phyloP scores from a whole-genome alignment of 2,329 filamentous ascomycete genomes.

The Sporothrix pallida region DNA sequence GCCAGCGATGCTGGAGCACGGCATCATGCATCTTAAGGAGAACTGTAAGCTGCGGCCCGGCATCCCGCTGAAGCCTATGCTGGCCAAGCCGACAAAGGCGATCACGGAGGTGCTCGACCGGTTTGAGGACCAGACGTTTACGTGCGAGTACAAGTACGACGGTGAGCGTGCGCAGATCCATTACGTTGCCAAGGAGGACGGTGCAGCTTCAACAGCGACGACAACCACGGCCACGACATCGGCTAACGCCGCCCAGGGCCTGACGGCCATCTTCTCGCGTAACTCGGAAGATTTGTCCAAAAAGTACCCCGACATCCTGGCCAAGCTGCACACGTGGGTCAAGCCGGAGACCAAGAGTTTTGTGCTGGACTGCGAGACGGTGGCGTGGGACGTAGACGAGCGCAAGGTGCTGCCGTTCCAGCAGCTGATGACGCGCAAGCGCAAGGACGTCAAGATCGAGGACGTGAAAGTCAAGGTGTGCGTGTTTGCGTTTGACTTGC shows the following conservation, averaged over 20 bases:
- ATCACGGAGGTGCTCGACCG: conserved; percentile 97
- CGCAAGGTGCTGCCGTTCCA: conserved; percentile 98
- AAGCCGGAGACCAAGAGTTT: conserved; percentile 91
- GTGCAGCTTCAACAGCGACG: background rate
- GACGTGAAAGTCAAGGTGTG: conserved; percentile 97
- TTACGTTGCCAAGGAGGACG: conserved; percentile 71
- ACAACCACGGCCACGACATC: background rate
- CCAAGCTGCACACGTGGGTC: conserved; percentile 86
- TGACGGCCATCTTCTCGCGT: conserved; percentile 93
- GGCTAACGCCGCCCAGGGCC: conserved; percentile 56
- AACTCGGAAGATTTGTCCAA: conserved; percentile 97
- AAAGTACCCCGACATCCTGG: conserved; percentile 95
- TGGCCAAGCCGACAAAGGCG: conserved; percentile 97
- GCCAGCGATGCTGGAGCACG: conserved; percentile 83
- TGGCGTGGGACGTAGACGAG: conserved; percentile 92
- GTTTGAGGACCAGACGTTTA: conserved; percentile 94
- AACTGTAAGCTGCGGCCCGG: conserved; percentile 91
- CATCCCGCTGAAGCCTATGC: conserved; percentile 95
- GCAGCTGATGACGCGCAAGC: conserved; percentile 96
- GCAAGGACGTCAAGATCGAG: conserved; percentile 93
- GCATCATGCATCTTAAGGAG: conserved; percentile 80
- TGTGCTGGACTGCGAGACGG: conserved; percentile 97
- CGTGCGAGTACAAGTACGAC: conserved; percentile 99
- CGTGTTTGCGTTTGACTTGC: conserved; percentile 92
- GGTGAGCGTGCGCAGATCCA: conserved; percentile 98